phyloP scores from a whole-genome alignment of 768 basidiomycete species.

The Austroboletus eburneus region DNA sequence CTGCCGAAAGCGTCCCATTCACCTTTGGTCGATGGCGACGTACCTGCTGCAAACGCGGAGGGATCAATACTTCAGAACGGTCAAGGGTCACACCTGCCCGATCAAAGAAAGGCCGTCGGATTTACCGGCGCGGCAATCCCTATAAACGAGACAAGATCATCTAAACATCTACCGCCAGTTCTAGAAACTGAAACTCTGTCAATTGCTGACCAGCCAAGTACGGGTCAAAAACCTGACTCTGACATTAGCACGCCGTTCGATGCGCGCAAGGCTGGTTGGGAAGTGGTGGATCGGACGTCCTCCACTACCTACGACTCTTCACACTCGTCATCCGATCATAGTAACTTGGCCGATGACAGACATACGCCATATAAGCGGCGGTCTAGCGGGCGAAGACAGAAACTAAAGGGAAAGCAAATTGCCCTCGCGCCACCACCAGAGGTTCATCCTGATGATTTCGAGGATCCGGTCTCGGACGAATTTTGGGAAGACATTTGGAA shows the following conservation, averaged over 20 bases:
- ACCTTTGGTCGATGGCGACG: conserved; percentile 1
- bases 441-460: conserved; percentile 74
- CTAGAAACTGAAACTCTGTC: conserved; percentile 28
- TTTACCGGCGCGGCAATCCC: conserved; percentile 64
- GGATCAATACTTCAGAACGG: conserved; percentile 45
- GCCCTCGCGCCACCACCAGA: conserved; percentile 62
- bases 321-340: conserved; percentile 39
- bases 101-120: conserved; percentile 48
- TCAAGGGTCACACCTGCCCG: conserved; percentile 47
- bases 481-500: conserved; percentile 95
- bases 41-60: background rate
- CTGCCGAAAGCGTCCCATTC: conserved; percentile 38
- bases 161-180: conserved; percentile 42
- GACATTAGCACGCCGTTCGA: conserved; percentile 18
- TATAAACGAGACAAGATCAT: conserved; percentile 63
- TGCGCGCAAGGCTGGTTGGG: conserved; percentile 38
- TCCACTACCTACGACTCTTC: conserved; percentile 45
- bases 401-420: conserved; percentile 53
- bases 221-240: background rate
- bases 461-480: conserved; percentile 80
- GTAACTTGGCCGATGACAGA: conserved; percentile 47
- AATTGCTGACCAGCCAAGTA: conserved; percentile 26
- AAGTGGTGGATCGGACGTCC: conserved; percentile 39
- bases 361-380: conserved; percentile 45
- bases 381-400: conserved; percentile 54